phyloP scores from a whole-genome alignment of 2,329 filamentous ascomycete genomes.

The Alternaria sp. region DNA sequence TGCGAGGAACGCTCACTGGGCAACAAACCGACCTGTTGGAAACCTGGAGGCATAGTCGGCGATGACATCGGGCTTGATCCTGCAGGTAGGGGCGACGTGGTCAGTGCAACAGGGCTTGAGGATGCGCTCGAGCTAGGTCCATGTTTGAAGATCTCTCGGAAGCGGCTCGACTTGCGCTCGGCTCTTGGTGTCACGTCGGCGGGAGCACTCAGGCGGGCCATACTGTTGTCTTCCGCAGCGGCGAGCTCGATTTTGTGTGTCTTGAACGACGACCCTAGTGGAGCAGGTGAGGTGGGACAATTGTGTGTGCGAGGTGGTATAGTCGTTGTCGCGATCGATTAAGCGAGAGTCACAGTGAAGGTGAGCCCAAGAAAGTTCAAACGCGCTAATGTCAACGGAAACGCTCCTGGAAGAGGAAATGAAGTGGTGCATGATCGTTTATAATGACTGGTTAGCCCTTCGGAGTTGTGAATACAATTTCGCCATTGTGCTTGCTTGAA shows the following conservation, averaged over 20 bases:
- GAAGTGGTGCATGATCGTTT: background rate
- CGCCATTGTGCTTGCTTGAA: background rate
- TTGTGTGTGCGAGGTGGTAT: background rate
- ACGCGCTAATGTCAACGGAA: background rate
- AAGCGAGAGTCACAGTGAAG: conserved; percentile 5
- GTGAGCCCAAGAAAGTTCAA: background rate
- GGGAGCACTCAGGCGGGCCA: conserved; percentile 23
- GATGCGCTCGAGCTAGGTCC: conserved; percentile 5
- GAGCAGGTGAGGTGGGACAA: background rate
- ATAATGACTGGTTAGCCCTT: accelerated
- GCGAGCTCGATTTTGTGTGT: background rate
- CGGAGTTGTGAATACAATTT: background rate
- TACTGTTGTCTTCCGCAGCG: background rate
- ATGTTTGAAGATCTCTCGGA: conserved; percentile 21
- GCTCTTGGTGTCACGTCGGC: conserved; percentile 12
- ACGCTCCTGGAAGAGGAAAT: too few relatives aligned
- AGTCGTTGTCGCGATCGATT: conserved; percentile 2
- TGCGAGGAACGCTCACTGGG: conserved; percentile 15
- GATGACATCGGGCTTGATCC: background rate
- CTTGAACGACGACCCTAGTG: background rate
- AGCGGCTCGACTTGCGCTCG: conserved; percentile 15
- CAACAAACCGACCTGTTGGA: conserved; percentile 16
- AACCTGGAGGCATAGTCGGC: conserved; percentile 14
- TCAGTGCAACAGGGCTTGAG: background rate
- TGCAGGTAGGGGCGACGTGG: background rate